Conservation (phyloP, 2,329 filamentous ascomycete genomes). For the Colletotrichum sp. region DNA sequence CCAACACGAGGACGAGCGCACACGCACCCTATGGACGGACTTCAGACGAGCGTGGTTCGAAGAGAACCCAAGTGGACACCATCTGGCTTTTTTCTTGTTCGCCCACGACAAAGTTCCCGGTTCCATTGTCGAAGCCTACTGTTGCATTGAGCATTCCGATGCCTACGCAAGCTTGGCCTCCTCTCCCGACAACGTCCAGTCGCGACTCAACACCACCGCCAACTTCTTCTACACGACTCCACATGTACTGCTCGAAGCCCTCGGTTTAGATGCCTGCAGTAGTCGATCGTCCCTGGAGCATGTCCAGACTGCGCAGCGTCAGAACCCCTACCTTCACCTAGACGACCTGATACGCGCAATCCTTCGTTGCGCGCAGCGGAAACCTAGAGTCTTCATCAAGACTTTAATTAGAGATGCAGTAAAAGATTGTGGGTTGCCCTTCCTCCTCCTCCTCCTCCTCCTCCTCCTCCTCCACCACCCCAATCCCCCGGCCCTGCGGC, state of each 20-base stretch:
- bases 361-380: not conserved
- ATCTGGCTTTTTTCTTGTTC: too few species aligned
- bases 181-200: too few species aligned
- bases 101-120: too few species aligned
- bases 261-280: not conserved
- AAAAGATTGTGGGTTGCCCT: not conserved
- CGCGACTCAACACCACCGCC: too few species aligned
- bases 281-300: not conserved
- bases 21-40: too few species aligned
- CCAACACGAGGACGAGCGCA: too few species aligned
- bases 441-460: not conserved
- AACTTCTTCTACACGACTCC: not conserved
- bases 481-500: not conserved
- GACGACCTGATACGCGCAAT: not conserved
- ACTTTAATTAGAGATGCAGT: not conserved
- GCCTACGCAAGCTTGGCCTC: too few species aligned
- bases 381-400: not conserved
- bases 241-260: not conserved
- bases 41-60: too few species aligned
- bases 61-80: too few species aligned
- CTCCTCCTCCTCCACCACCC: not conserved
- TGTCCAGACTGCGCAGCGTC: not conserved
- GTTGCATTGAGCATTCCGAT: too few species aligned
- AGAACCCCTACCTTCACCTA: not conserved
- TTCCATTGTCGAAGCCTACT: too few species aligned